These are phyloP conservation scores for Scedosporium boydii DNA, from an alignment of 2,329 filamentous ascomycete genomes.

Conservation along the genomic window DNA sequence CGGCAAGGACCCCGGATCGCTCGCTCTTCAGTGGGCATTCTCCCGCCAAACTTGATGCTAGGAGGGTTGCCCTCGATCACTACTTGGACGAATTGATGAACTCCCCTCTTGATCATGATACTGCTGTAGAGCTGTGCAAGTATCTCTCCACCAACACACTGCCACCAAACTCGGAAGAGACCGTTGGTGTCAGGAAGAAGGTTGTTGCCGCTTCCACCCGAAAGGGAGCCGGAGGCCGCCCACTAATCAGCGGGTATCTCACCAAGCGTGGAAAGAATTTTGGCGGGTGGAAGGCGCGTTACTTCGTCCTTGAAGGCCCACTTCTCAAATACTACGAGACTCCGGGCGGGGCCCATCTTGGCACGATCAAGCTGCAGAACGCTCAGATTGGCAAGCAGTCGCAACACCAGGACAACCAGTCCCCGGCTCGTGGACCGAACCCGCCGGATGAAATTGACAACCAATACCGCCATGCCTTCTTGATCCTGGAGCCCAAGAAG, in stretches of 20 bases:
- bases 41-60: conserved; percentile 84
- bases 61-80: conserved; percentile 67
- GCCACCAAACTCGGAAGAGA: conserved; percentile 52
- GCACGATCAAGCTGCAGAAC: conserved; percentile 82
- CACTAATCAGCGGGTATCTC: conserved; percentile 77
- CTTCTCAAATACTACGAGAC: conserved; percentile 81
- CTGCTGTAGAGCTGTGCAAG: conserved; percentile 73
- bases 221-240: conserved; percentile 53
- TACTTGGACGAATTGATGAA: conserved; percentile 84
- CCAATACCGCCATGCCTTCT: conserved; percentile 92
- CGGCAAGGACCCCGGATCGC: conserved; percentile 71
- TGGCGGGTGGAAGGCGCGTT: conserved; percentile 88
- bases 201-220: conserved; percentile 26
- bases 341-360: conserved; percentile 80
- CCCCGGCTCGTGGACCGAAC: conserved; percentile 42
- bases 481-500: conserved; percentile 90
- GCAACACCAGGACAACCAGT: conserved; percentile 33
- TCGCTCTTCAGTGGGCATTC: conserved; percentile 86
- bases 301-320: conserved; percentile 52
- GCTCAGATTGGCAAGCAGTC: conserved; percentile 88
- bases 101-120: conserved; percentile 66
- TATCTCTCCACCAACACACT: conserved; percentile 67
- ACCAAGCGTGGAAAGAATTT: conserved; percentile 98
- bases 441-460: conserved; percentile 74
- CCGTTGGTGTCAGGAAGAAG: conserved; percentile 21